A percentile compares a stretch with the other conserved stretches of the same genome.
These are phyloP conservation scores for Galeopsis tetrahit DNA, from an alignment of 257 asterid species.

Conservation along the genomic window DNA sequence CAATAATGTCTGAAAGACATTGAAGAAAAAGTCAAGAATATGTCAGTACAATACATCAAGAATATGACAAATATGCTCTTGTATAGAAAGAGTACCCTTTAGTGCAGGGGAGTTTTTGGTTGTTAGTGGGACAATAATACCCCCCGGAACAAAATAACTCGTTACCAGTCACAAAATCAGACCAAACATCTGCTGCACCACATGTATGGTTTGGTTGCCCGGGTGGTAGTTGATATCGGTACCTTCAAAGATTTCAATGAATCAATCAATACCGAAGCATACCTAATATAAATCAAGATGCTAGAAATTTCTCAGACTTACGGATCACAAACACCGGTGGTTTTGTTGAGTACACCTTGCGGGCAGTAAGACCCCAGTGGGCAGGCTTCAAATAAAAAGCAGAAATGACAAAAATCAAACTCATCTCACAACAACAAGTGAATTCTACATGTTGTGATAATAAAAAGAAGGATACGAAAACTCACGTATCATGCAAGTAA, in stretches of 20 bases:
- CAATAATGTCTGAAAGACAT: constrained; percentile 73
- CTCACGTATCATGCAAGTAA: constrained; percentile 99
- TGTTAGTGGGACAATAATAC: constrained; percentile 84
- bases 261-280: constrained; percentile 22
- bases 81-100: constrained; percentile 62
- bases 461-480: constrained; percentile 5
- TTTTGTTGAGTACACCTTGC: constrained; percentile 58
- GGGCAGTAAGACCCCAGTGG: constrained; percentile 98
- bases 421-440: neutral
- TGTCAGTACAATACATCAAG: constrained; percentile 19
- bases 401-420: neutral
- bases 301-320: constrained; percentile 43
- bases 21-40: constrained; percentile 19
- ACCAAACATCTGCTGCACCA: constrained; percentile 96
- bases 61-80: neutral
- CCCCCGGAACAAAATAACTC: constrained; percentile 90
- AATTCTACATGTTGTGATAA: neutral
- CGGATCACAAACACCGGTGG: constrained; percentile 95
- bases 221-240: constrained; percentile 89
- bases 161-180: constrained; percentile 64
- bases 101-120: constrained; percentile 65
- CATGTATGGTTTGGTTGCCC: constrained; percentile 81
- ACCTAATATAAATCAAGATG: constrained; percentile 23
- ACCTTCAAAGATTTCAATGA: constrained; percentile 47
- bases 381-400: constrained; percentile 78